Evolutionary conservation across 2,329 filamentous ascomycete species (phyloP), one percentile per base, ranked within the genome.

Genomic region (Didymella keratinophila): DNA sequence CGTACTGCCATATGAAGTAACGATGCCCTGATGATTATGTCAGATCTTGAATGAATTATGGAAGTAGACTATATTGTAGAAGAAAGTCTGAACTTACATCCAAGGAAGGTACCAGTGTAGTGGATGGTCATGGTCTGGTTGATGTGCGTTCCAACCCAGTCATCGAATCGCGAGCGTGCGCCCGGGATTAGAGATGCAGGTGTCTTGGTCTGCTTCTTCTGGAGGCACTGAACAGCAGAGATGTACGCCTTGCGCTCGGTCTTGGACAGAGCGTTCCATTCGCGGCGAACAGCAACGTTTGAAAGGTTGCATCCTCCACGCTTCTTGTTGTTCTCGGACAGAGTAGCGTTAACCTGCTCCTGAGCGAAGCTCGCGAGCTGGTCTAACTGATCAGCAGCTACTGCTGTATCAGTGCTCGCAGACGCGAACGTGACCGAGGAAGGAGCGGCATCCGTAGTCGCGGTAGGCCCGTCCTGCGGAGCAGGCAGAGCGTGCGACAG

Each of bases 1-100:
- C 78, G 61, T 78, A 80, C 5, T 71, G 62, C 67, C 79, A 74
- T 3, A 69, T 69, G 56, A 76, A 79, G 66, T 79, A 76, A 14
- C 78, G 70, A 59, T 81, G 78, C 78, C 78, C 79, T 25, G 58
- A 45, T 5, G n/a, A 68, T 69, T 10, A 9, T 12, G 32, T 56
- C n/a, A 56, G 53, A 27, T 43, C 4, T 20, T 25, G 21, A n/a
- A 9, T 21, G 41, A 6, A 32, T 1, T 2, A 6, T n/a, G 23
- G 23, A n/a, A 20, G 14, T 16, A 5, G 1, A 16, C 8, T 4
- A 2, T 9, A 21, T 25, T 7, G 20, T 23, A 10, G 37, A 9
- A 32, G 12, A n/a, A 11, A 28, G 7, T 2, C 10, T 34, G 10
- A 6, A 41, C 55, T 52, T 23, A 58, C 56, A 58, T 42, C 21